Base-by-base conservation (phyloP, 148 eudicot species). In the Rhododendron griersonianum region DNA sequence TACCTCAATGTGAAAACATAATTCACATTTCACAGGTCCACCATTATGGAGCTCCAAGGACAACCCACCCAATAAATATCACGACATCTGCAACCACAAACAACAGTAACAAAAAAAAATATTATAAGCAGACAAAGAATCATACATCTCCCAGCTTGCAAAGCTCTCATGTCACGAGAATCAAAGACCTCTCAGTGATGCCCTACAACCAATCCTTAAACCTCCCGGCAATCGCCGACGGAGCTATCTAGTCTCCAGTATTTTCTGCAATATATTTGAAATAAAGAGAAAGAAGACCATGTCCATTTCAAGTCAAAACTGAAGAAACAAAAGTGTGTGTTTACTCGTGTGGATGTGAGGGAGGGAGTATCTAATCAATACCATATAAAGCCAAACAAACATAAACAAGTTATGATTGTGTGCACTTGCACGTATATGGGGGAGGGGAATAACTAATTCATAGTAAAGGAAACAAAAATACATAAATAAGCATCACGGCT, bases 71-170 rank as follows among this genome's bases (percentile, higher is more conserved):
- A 48, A 48, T 33, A 47, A 50, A 9, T 47, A 33, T 71, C 59
- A 30, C 1, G 18, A 45, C 85, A 83, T 69, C 85, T 83, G 85
- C 63, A 83, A 23, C 79, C 77, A 69, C 28, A 48, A 23, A 39
- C 51, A 28, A 67, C 39, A 14, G 37, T 5, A 41, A 28, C 19
- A 48, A 83, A 33, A 33, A 28, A 63, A 65, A 67, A 35, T 55
- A 19, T 19, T 13, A 78, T n/a, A 55, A 10, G 3, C 14, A 69
- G 61, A 71, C 25, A 83, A 28, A 23, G 21, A 69, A 39, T 41
- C 18, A n/a, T 67, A 39, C 30, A 44, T 69, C 78, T 83, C 44
- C 55, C 45, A 47, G 65, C 78, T 83, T 69, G 18, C 61, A 83
- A 67, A 25, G 53, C 59, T 45, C 85, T 67, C 69, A 18, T 9